Evolutionary conservation across 2,329 filamentous ascomycete genomes (phyloP), one percentile per base, ranked within the genome.

Genomic region (Ustulina deusta): DNA sequence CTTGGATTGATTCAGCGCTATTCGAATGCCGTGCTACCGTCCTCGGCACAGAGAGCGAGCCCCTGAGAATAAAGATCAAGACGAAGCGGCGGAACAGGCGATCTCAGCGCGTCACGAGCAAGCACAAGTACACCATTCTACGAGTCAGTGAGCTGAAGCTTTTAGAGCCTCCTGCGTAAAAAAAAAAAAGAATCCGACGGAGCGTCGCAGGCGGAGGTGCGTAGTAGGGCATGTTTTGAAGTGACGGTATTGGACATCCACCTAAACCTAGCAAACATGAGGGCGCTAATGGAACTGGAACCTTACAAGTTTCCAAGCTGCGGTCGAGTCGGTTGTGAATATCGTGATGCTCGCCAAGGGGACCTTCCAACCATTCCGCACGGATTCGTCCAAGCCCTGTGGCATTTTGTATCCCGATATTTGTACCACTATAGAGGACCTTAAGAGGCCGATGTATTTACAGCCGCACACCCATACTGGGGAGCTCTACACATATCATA

Each of bases 11-110:
- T 78, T 91, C 95, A 80, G 82, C 89, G 61, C 80, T 97, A 65
- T 98, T 94, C 75, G 91, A 93, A 78, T 97, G 94, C 80, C 87
- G 94, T 66, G 93, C 94, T 17, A 89, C 90, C 38, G 94, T 99
- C 29, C 86, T 96, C 70, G 95, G 94, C 6, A 88, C 91, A 6
- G 96, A 98, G 82, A 87, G 89, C 65, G 92, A 94, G 83, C 92
- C 93, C 38, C 79, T 95, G 82, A 84, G 92, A 65, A 83, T 90
- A 74, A 93, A 93, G 83, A 85, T 92, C 81, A 95, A 95, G 87
- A 95, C 87, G 74, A 94, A 94, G 87, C 83, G 89, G 84, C 92
- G 89, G 76, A 91, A 91, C 79, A 84, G 93, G 77, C 86, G 91
- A 77, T 86, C 88, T 57, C 93, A 90, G 84, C 89, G 87, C 66